A percentile compares a stretch with the other conserved stretches of the same genome.
Evolutionary conservation across 768 basidiomycete species (phyloP).

Genomic region (Kwoniella botswanensis): DNA sequence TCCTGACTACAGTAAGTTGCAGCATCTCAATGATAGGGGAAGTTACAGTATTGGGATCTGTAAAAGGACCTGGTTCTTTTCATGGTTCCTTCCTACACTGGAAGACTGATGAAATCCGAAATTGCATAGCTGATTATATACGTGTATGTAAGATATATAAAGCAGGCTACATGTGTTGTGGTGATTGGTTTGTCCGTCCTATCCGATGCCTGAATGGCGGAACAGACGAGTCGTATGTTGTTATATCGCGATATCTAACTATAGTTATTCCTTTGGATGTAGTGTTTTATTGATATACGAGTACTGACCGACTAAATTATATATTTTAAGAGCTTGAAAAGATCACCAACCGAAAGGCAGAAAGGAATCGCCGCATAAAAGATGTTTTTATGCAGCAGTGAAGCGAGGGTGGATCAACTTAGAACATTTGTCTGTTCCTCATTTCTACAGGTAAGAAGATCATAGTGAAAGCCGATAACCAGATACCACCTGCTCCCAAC

Average conservation of each 20-base stretch:
- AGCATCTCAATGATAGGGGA: too few relatives aligned
- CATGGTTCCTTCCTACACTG: too few relatives aligned
- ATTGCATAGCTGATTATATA: conserved; percentile 4
- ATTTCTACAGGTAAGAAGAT: conserved; percentile 55
- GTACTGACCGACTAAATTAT: neutral
- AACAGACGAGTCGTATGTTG: neutral
- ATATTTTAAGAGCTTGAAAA: neutral
- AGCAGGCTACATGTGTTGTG: neutral
- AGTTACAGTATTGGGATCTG: too few relatives aligned
- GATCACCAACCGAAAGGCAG: too few relatives aligned
- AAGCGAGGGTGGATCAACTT: conserved; percentile 2
- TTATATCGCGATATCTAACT: neutral
- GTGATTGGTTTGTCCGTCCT: neutral
- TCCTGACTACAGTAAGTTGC: too few relatives aligned
- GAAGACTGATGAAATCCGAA: too few relatives aligned
- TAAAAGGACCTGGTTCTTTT: too few relatives aligned
- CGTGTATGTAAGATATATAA: neutral
- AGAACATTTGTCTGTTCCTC: conserved; percentile 56
- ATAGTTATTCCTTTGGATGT: too few relatives aligned
- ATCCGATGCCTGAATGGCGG: neutral
- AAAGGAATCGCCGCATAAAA: too few relatives aligned
- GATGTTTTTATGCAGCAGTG: too few relatives aligned
- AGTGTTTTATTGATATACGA: too few relatives aligned
- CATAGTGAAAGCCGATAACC: conserved; percentile 45
- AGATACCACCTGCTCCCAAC: conserved; percentile 54